A percentile compares a stretch with the other conserved stretches of the same genome.
Conservation (phyloP, 371 early-diverging fungal genomes). For the Mortierella sp. region DNA sequence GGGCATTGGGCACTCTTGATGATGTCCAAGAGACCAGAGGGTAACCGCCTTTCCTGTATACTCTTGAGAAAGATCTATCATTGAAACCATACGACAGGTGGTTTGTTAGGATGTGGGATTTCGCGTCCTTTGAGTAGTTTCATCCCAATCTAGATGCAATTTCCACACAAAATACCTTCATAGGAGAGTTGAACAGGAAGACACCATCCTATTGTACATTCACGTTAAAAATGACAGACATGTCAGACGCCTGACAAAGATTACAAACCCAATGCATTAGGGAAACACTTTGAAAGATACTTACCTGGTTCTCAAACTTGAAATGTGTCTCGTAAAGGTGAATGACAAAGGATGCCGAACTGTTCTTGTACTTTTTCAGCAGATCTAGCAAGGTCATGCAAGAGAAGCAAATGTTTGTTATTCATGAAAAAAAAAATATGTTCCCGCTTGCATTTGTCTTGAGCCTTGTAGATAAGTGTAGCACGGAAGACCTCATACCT, state of each 20-base stretch:
- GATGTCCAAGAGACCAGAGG: constrained; percentile 72
- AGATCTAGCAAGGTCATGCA: constrained; percentile 46
- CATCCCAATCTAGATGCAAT: neutral
- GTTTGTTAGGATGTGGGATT: neutral
- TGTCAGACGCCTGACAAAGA: neutral
- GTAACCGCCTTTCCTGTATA: constrained; percentile 68
- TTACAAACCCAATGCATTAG: too few species aligned
- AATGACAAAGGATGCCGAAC: constrained; percentile 68
- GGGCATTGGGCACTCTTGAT: constrained; percentile 72
- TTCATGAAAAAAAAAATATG: neutral
- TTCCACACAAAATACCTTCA: constrained; percentile 61
- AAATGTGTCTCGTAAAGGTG: constrained; percentile 76
- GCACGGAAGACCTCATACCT: neutral
- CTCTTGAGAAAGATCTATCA: constrained; percentile 68
- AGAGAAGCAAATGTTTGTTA: neutral
- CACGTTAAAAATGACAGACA: neutral
- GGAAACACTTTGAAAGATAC: neutral
- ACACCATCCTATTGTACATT: constrained; percentile 66
- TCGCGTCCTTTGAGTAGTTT: neutral
- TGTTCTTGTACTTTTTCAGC: constrained; percentile 60
- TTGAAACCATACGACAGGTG: neutral
- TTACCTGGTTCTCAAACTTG: constrained; percentile 76
- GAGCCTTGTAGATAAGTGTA: neutral
- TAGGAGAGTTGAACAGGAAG: constrained; percentile 75
- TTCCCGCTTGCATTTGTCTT: neutral